These are phyloP conservation scores for Coniosporium apollinis DNA, from an alignment of 495 filamentous ascomycete genomes.

Conservation along the genomic window DNA sequence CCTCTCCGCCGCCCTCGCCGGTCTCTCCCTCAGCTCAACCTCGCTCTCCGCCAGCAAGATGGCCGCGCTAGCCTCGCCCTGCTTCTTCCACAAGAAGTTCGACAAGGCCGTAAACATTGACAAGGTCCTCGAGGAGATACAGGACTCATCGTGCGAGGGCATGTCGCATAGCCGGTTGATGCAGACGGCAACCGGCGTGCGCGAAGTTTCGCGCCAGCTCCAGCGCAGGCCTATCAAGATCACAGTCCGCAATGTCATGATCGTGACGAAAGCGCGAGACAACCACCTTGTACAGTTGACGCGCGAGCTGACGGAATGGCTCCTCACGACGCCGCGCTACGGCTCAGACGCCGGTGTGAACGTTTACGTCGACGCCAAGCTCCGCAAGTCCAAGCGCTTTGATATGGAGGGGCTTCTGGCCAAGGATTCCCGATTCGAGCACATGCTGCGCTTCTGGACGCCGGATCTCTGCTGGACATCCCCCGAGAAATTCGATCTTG, in stretches of 20 bases:
- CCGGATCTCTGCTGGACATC: slow-evolving; percentile 81
- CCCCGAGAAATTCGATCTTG: slow-evolving; percentile 83
- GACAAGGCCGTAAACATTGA: slow-evolving; percentile 92
- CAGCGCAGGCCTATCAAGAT: slow-evolving; percentile 76
- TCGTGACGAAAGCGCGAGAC: slow-evolving; percentile 90
- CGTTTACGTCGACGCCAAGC: slow-evolving; percentile 87
- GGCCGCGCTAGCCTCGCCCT: slow-evolving; percentile 64
- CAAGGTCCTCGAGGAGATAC: slow-evolving; percentile 86
- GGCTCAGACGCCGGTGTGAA: slow-evolving; percentile 65
- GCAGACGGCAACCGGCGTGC: slow-evolving; percentile 84
- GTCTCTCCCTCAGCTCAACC: not conserved
- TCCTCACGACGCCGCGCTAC: slow-evolving; percentile 70
- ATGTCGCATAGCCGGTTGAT: slow-evolving; percentile 83
- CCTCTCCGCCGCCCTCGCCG: slow-evolving; percentile 3
- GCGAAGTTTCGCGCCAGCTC: slow-evolving; percentile 87
- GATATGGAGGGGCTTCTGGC: slow-evolving; percentile 55
- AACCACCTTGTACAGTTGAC: slow-evolving; percentile 76
- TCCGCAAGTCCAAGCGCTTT: slow-evolving; percentile 75
- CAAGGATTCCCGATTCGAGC: slow-evolving; percentile 49
- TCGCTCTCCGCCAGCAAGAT: slow-evolving; percentile 43
- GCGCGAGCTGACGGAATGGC: slow-evolving; percentile 68
- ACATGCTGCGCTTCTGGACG: slow-evolving; percentile 85
- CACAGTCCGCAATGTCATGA: slow-evolving; percentile 82
- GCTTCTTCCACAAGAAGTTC: slow-evolving; percentile 93
- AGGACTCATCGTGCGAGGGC: slow-evolving; percentile 50